phyloP scores from a whole-genome alignment of 2,329 filamentous ascomycete genomes.

The Coniochaeta sp. region DNA sequence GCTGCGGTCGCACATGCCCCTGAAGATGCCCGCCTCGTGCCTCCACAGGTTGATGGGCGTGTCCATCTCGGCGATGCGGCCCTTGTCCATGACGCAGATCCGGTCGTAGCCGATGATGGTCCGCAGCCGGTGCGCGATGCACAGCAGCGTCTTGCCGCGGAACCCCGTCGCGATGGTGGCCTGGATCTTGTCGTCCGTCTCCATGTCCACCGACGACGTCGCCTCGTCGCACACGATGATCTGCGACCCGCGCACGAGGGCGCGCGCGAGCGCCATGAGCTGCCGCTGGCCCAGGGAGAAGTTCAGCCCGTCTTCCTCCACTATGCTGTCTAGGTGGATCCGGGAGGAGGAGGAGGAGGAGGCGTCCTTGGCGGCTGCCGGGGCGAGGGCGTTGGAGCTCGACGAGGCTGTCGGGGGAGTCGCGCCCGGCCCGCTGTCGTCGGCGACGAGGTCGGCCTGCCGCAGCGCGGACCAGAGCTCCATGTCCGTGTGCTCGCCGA shows the following conservation, averaged over 20 bases:
- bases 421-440: conserved; percentile 19
- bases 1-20: conserved; percentile 82
- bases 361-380: conserved; percentile 21
- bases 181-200: conserved; percentile 95
- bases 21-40: conserved; percentile 65
- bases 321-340: conserved; percentile 74
- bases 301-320: conserved; percentile 93
- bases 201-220: conserved; percentile 87
- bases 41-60: conserved; percentile 68
- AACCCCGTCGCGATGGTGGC: conserved; percentile 79
- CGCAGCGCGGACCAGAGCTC: conserved; percentile 72
- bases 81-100: conserved; percentile 93
- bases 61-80: conserved; percentile 80
- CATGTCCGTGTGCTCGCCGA: conserved; percentile 69
- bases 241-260: conserved; percentile 76
- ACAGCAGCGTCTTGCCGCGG: conserved; percentile 78
- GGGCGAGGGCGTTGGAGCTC: conserved; percentile 15
- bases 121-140: conserved; percentile 85
- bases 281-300: conserved; percentile 94
- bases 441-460: conserved; percentile 63
- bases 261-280: conserved; percentile 87
- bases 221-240: conserved; percentile 98
- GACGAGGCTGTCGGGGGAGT: conserved; percentile 30
- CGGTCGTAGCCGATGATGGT: conserved; percentile 93
- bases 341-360: too few relatives aligned